phyloP scores from a whole-genome alignment of 139 green algal genomes.

The Picochlorum sp. region DNA sequence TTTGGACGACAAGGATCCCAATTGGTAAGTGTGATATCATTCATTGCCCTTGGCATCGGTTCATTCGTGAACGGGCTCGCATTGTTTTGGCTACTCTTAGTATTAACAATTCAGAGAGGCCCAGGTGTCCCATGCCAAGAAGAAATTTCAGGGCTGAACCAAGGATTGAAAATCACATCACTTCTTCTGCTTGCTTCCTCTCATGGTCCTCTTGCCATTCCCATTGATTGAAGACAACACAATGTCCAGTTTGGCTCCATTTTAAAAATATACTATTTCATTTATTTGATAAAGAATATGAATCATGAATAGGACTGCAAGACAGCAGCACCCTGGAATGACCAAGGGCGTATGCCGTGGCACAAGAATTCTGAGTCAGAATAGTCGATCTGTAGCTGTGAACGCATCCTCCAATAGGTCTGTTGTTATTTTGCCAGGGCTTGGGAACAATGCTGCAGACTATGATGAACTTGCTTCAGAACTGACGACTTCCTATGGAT shows the following conservation, averaged over 20 bases:
- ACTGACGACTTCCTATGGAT: constrained; percentile 29
- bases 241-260: background rate
- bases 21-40: constrained; percentile 41
- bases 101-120: constrained; percentile 65
- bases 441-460: constrained; percentile 81
- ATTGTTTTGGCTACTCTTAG: constrained; percentile 72
- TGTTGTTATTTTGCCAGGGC: constrained; percentile 71
- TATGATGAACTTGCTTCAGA: constrained; percentile 47
- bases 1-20: constrained; percentile 22
- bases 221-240: constrained; percentile 16
- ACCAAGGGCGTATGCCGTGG: background rate
- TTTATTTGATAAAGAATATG: background rate
- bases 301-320: background rate
- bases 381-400: background rate
- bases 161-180: constrained; percentile 8
- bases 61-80: constrained; percentile 49
- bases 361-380: background rate
- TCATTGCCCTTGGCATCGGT: constrained; percentile 44
- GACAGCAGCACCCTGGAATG: background rate
- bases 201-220: constrained; percentile 63
- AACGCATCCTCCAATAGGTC: background rate
- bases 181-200: constrained; percentile 41
- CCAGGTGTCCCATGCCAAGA: constrained; percentile 50
- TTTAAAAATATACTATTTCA: background rate
- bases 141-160: constrained; percentile 22